Evolutionary conservation across 306 rosid genomes (phyloP).

Genomic region (Potentilla sterilis): DNA sequence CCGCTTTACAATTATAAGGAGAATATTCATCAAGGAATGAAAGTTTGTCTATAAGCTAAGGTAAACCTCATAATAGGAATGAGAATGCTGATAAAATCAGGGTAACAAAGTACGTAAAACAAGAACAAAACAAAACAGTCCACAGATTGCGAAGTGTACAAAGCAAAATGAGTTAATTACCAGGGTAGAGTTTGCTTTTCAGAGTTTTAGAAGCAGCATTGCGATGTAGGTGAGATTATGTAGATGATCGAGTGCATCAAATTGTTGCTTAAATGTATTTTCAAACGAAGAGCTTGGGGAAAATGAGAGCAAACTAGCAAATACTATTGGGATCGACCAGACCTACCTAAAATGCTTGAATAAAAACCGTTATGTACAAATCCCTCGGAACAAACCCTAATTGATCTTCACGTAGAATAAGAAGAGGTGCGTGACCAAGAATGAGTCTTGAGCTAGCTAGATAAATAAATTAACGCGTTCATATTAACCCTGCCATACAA

Average conservation of each 20-base stretch:
- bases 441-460: neutral
- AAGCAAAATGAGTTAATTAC: neutral
- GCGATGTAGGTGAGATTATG: neutral
- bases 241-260: neutral
- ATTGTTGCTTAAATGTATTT: no score
- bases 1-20: neutral
- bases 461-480: neutral
- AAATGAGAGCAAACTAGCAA: neutral
- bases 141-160: neutral
- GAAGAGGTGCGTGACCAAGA: conserved; percentile 1
- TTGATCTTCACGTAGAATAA: neutral
- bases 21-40: neutral
- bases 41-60: neutral
- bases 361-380: neutral
- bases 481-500: neutral
- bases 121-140: neutral
- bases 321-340: neutral
- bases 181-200: neutral
- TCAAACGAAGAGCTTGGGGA: no score
- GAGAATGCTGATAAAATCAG: neutral
- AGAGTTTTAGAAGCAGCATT: neutral
- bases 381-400: neutral
- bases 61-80: neutral
- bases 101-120: neutral
- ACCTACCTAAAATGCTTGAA: neutral